phyloP scores from a whole-genome alignment of 148 eudicot genomes.

The Rhododendron vialii region DNA sequence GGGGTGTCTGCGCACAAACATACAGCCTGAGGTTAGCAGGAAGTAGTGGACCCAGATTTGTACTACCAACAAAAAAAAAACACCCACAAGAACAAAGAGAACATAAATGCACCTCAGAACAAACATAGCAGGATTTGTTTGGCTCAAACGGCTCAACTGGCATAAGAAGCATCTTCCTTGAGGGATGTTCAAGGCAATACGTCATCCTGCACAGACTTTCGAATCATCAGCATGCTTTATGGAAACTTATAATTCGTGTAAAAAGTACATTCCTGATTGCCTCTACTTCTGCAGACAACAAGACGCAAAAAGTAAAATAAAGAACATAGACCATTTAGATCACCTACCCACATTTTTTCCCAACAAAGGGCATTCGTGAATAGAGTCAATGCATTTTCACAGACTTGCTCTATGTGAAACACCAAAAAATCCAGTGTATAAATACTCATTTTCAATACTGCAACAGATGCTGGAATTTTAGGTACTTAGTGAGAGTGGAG shows the following conservation, averaged over 20 bases:
- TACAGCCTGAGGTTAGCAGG: conserved; percentile 11
- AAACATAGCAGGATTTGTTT: conserved; percentile 80
- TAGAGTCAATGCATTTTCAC: not conserved
- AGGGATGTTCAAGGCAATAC: conserved; percentile 77
- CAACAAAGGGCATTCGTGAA: not conserved
- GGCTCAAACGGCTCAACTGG: conserved; percentile 94
- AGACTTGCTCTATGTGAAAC: not conserved
- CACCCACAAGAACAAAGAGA: not conserved
- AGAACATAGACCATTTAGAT: not conserved
- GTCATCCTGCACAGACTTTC: conserved; percentile 63
- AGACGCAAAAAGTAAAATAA: not conserved
- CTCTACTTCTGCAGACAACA: not conserved
- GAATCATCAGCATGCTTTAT: not conserved
- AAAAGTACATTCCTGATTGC: not conserved
- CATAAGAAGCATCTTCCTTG: conserved; percentile 93
- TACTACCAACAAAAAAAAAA: not conserved
- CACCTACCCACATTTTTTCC: not conserved
- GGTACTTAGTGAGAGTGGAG: not conserved
- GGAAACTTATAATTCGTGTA: not conserved
- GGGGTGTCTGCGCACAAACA: conserved; percentile 56
- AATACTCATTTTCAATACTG: not conserved
- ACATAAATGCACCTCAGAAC: conserved; percentile 61
- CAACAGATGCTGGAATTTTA: not conserved
- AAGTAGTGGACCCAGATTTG: not conserved
- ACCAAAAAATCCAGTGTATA: not conserved